Evolutionary conservation across 1,284 basidiomycete genomes (phyloP), one percentile per base, ranked within the genome.

Genomic region (Papiliotrema nemorosa): DNA sequence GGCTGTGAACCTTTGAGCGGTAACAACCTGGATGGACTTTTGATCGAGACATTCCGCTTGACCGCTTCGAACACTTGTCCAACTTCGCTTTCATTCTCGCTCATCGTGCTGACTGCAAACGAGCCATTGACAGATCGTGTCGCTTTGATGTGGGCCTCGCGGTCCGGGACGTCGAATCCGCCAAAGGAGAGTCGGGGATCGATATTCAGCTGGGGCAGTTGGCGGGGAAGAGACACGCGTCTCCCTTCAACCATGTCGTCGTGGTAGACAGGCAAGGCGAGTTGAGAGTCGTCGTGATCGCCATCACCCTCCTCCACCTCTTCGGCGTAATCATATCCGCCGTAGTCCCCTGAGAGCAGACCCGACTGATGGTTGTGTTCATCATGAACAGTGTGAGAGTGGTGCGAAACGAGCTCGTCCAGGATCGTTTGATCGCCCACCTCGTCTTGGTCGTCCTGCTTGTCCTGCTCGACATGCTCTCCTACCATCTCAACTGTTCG

Each of bases 41-140:
- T 53, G 37, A 63, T 50, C 10, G 58, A 60, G 14, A 64, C 39
- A 29, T 64, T 62, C 12, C 63, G 47, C 52, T 63, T 62, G 53
- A 59, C 56, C 18, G 55, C 67, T 50, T 64, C 56, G 46, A 40
- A 49, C 10, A 69, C 62, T 43, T 61, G 60, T 12, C 64, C 66
- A 16, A 64, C 55, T 44, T 68, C 66, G 10, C 49, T 56, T 22
- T 41, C 47, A 21, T 26, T 66, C 61, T 39, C 57, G 55, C 40
- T 66, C 58, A 54, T 49, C 1, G 53, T 50, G 13, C 54, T 58
- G 37, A 46, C 36, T 5, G 63, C 63, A 22, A 60, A 53, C 12
- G 58, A 59, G 26, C 50, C 58, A 35, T 52, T 50, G 14, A 45
- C 21, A 5, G 54, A 53, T 26, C 57, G 43, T n/a, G 42, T 47